phyloP scores from a whole-genome alignment of 1,139 yeast genomes.

The Nakaseomyces bracarensis region DNA sequence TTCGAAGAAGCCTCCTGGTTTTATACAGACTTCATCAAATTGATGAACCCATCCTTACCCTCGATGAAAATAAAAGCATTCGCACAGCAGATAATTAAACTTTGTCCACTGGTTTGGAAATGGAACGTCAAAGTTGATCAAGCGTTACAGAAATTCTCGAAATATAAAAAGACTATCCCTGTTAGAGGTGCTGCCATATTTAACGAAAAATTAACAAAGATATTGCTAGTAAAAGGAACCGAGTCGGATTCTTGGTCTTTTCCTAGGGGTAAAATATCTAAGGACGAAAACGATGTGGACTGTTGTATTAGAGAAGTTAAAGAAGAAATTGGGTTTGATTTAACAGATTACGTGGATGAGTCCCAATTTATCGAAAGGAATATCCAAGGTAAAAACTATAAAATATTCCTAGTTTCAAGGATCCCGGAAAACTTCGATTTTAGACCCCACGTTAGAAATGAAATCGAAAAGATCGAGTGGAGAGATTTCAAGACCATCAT shows the following conservation, averaged over 20 bases:
- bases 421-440: slow-evolving; percentile 72
- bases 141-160: slow-evolving; percentile 67
- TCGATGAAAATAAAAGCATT: slow-evolving; percentile 72
- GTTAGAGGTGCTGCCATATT: slow-evolving; percentile 93
- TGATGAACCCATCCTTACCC: slow-evolving; percentile 70
- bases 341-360: slow-evolving; percentile 55
- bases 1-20: slow-evolving; percentile 99
- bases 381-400: slow-evolving; percentile 74
- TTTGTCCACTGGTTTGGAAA: slow-evolving; percentile 80
- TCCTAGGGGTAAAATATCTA: slow-evolving; percentile 94
- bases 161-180: slow-evolving; percentile 84
- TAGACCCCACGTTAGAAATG: slow-evolving; percentile 77
- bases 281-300: slow-evolving; percentile 80
- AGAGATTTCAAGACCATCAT: slow-evolving; percentile 40
- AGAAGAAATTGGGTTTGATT: slow-evolving; percentile 95
- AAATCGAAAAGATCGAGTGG: slow-evolving; percentile 69
- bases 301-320: slow-evolving; percentile 92
- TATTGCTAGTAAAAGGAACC: slow-evolving; percentile 76
- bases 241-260: slow-evolving; percentile 89
- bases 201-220: slow-evolving; percentile 60
- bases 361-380: slow-evolving; percentile 76
- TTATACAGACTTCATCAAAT: slow-evolving; percentile 76
- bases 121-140: slow-evolving; percentile 62
- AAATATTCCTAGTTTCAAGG: slow-evolving; percentile 68
- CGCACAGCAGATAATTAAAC: slow-evolving; percentile 59